Conservation (phyloP, 1,284 basidiomycete species). For the Cryptococcus sp. region DNA sequence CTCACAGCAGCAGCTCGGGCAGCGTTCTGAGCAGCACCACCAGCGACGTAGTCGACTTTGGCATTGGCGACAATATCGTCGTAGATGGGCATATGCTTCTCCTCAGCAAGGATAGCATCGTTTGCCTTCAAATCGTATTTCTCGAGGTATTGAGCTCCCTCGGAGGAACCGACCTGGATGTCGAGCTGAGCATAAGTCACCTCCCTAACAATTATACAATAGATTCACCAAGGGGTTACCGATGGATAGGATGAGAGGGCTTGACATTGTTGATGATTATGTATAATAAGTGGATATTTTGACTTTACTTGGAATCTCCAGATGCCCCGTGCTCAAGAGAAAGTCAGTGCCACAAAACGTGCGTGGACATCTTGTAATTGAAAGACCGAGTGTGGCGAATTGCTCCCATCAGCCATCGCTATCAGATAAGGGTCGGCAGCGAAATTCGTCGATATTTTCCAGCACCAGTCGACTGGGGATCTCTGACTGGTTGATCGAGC, state of each 20-base stretch:
- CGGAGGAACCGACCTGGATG: conserved; percentile 65
- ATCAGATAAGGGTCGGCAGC: no score
- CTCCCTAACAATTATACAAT: not conserved
- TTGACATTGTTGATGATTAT: conserved; percentile 6
- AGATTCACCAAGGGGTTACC: conserved; percentile 67
- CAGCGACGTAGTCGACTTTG: conserved; percentile 86
- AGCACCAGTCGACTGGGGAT: no score
- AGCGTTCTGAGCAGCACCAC: conserved; percentile 94
- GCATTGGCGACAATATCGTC: conserved; percentile 77
- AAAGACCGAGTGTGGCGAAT: no score
- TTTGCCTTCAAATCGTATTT: conserved; percentile 93
- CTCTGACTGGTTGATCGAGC: no score
- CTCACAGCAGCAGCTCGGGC: conserved; percentile 92
- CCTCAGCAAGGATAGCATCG: conserved; percentile 92
- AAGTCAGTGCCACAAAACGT: no score
- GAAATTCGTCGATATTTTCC: no score
- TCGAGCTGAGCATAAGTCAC: conserved; percentile 59
- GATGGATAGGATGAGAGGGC: conserved; percentile 63
- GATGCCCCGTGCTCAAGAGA: no score
- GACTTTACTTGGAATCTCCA: no score
- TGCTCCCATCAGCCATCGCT: no score
- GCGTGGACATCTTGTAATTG: no score
- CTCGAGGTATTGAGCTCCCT: conserved; percentile 76
- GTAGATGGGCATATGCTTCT: conserved; percentile 82
- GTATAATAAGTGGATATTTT: no score